These are phyloP conservation scores for Colletotrichum gigasporum DNA, from an alignment of 2,329 filamentous ascomycete genomes.

Conservation along the genomic window DNA sequence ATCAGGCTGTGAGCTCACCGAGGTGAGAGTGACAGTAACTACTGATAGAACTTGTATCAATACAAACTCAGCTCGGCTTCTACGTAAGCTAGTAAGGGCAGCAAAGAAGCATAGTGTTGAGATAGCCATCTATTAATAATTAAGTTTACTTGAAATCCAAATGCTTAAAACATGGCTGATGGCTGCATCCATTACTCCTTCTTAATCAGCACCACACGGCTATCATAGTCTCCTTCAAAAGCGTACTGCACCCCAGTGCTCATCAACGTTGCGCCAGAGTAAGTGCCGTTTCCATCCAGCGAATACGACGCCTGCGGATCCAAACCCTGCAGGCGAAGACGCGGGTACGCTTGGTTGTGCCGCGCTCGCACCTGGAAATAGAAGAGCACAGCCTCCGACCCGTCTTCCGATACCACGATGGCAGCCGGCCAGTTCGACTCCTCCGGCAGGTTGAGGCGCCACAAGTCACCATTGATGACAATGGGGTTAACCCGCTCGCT, in stretches of 20 bases:
- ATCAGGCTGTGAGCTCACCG: too few relatives aligned
- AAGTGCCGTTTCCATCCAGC: slow-evolving; percentile 56
- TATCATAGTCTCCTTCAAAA: slow-evolving; percentile 64
- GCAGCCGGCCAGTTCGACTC: slow-evolving; percentile 70
- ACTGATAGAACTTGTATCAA: too few relatives aligned
- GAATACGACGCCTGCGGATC: slow-evolving; percentile 63
- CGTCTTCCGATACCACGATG: slow-evolving; percentile 65
- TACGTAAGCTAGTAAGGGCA: too few relatives aligned
- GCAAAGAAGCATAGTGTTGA: too few relatives aligned
- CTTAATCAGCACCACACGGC: slow-evolving; percentile 64
- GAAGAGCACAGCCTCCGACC: slow-evolving; percentile 61
- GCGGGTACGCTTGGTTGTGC: slow-evolving; percentile 62
- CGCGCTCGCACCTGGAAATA: slow-evolving; percentile 66
- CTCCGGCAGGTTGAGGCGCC: slow-evolving; percentile 66
- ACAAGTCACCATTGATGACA: slow-evolving; percentile 66
- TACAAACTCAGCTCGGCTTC: too few relatives aligned
- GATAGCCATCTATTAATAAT: too few relatives aligned
- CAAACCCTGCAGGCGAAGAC: slow-evolving; percentile 64
- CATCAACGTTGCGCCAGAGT: slow-evolving; percentile 69
- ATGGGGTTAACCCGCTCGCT: slow-evolving; percentile 68
- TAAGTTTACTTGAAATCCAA: too few relatives aligned
- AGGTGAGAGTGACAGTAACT: too few relatives aligned
- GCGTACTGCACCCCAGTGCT: slow-evolving; percentile 66
- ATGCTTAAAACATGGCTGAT: too few relatives aligned
- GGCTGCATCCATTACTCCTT: slow-evolving; percentile 44